Percentiles rank a stretch among this genome's conserved stretches.
Evolutionary conservation across 495 filamentous ascomycete species (phyloP).

Genomic region (Xylaria telfairii): DNA sequence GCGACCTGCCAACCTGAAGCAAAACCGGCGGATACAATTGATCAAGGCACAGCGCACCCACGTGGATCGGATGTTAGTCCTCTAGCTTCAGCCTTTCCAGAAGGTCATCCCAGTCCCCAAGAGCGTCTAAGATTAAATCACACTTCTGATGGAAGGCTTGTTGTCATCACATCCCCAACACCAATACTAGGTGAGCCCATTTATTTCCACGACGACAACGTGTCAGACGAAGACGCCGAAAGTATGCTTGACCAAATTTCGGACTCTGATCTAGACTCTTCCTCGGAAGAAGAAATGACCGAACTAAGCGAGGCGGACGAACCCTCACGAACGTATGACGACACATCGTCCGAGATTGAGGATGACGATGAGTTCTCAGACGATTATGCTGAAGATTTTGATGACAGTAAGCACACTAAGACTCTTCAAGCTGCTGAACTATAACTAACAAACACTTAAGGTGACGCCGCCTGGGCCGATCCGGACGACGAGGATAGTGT

Average conservation of each 20-base stretch:
- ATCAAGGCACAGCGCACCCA: not conserved
- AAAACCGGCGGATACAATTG: not conserved
- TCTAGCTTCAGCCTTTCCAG: not conserved
- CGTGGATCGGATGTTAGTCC: not conserved
- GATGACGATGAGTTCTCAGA: not conserved
- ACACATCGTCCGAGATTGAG: not conserved
- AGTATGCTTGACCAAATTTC: not conserved
- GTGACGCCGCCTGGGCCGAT: not conserved
- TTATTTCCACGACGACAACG: not conserved
- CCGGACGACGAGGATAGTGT: not conserved
- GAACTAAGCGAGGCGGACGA: not conserved
- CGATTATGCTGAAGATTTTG: conserved; percentile 1
- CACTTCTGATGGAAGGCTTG: not conserved
- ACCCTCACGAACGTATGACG: not conserved
- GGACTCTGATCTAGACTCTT: not conserved
- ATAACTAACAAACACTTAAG: not conserved
- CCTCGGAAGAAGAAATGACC: not conserved
- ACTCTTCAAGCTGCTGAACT: not conserved
- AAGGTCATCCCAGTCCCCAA: not conserved
- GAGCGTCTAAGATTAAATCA: not conserved
- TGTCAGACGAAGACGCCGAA: not conserved
- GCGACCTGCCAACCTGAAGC: conserved; percentile 27
- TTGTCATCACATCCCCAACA: not conserved
- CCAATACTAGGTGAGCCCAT: not conserved
- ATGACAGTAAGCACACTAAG: not conserved